Percentiles rank a stretch among this genome's conserved stretches.
These are phyloP conservation scores for Ilyonectria sp. DNA, from an alignment of 2,329 filamentous ascomycete genomes.

Conservation along the genomic window DNA sequence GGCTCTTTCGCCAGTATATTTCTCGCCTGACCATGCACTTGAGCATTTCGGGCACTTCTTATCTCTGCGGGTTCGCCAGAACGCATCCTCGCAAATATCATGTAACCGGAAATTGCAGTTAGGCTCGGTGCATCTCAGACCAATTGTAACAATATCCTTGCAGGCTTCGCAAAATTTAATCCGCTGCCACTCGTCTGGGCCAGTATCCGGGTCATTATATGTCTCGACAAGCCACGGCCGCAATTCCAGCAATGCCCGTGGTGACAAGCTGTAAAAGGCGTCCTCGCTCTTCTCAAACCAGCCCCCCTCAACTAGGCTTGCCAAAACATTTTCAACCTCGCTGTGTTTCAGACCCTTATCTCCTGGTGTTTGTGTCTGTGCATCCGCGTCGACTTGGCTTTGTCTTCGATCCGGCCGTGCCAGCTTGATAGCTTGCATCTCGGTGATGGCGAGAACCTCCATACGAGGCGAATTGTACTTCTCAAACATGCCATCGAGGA, in stretches of 20 bases:
- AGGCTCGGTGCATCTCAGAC: constrained; percentile 80
- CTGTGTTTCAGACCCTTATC: constrained; percentile 78
- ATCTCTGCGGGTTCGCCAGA: constrained; percentile 77
- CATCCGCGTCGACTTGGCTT: constrained; percentile 52
- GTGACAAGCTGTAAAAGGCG: constrained; percentile 82
- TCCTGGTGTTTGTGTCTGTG: constrained; percentile 52
- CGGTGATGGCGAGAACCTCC: constrained; percentile 87
- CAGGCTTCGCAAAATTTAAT: constrained; percentile 93
- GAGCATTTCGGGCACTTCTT: constrained; percentile 76
- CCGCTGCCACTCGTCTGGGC: constrained; percentile 74
- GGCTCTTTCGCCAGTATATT: constrained; percentile 70
- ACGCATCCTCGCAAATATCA: constrained; percentile 80
- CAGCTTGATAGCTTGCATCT: constrained; percentile 84
- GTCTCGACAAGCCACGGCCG: constrained; percentile 87
- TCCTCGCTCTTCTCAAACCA: constrained; percentile 85
- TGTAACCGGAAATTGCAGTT: constrained; percentile 82
- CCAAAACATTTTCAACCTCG: constrained; percentile 82
- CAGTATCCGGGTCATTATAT: constrained; percentile 83
- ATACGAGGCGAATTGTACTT: constrained; percentile 84
- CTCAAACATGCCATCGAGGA: constrained; percentile 94
- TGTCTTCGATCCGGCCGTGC: constrained; percentile 64
- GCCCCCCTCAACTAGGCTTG: constrained; percentile 80
- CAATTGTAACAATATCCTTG: constrained; percentile 88
- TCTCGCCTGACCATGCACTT: constrained; percentile 63
- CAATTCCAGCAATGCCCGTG: constrained; percentile 88